Percentiles rank a stretch among this genome's conserved stretches.
Conservation (phyloP, 129 eudicot species). For the Smallanthus sonchifolius region DNA sequence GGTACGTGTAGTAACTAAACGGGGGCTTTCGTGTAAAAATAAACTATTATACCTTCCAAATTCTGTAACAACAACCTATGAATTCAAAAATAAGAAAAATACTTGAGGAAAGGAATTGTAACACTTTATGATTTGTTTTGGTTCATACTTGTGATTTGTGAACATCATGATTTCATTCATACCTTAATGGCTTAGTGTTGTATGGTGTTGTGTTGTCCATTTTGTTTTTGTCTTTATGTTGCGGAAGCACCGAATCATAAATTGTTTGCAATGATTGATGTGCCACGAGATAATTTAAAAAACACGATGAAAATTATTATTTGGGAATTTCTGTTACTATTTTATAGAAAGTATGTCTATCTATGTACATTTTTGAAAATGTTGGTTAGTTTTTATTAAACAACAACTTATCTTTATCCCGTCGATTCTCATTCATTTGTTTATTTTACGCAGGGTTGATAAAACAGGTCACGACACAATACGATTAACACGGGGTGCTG, state of each 20-base stretch:
- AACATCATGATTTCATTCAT: conserved; percentile 6
- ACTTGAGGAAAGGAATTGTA: too few species aligned
- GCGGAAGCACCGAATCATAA: conserved; percentile 13
- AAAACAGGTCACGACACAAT: too few species aligned
- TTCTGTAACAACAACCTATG: too few species aligned
- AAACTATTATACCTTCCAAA: too few species aligned
- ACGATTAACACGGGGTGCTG: too few species aligned
- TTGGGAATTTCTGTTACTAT: not conserved
- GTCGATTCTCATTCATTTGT: too few species aligned
- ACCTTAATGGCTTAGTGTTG: not conserved
- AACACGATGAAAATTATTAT: not conserved
- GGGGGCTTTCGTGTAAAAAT: too few species aligned
- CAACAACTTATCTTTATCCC: too few species aligned
- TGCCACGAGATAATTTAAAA: conserved; percentile 1
- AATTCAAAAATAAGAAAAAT: too few species aligned
- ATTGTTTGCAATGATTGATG: conserved; percentile 16
- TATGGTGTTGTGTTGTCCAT: conserved; percentile 13
- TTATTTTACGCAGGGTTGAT: too few species aligned
- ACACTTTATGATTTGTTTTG: not conserved
- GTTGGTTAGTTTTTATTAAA: too few species aligned
- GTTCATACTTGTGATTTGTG: not conserved
- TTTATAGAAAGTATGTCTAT: not conserved
- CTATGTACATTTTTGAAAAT: not conserved
- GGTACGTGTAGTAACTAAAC: not conserved
- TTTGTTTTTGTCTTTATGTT: not conserved